Percentiles rank a stretch among this genome's conserved stretches.
Conservation (phyloP, 352 stramenopile genomes). For the Saprolegnia parasitica region DNA sequence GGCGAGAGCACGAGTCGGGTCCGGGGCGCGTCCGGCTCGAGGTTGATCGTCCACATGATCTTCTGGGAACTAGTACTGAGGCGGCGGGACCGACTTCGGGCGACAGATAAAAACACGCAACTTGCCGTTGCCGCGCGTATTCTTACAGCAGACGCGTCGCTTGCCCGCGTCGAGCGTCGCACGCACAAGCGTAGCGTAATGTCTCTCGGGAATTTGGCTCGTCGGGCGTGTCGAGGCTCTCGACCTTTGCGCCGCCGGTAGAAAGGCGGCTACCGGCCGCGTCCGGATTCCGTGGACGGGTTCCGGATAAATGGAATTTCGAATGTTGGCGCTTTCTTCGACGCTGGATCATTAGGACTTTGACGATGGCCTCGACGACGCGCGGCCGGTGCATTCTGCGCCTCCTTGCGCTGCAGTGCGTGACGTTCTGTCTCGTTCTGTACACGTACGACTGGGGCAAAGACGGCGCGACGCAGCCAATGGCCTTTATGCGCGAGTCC, state of each 20-base stretch:
- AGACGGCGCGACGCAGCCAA: not conserved
- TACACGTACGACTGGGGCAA: not conserved
- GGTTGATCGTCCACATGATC: slow-evolving; percentile 14
- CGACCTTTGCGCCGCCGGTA: not conserved
- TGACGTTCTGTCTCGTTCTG: not conserved
- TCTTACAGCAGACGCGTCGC: not conserved
- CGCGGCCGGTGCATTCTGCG: not conserved
- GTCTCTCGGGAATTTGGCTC: not conserved
- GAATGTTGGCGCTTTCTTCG: not conserved
- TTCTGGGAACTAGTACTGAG: not conserved
- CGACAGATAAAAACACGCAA: slow-evolving; percentile 2
- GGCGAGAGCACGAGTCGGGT: not conserved
- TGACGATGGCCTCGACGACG: not conserved
- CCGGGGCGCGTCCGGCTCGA: not conserved
- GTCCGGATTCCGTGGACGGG: not conserved
- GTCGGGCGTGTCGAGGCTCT: not conserved
- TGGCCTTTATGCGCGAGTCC: not conserved
- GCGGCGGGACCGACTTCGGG: not conserved
- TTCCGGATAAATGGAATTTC: not conserved
- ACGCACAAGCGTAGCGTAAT: not conserved
- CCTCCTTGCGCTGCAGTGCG: not conserved
- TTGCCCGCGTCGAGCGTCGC: not conserved
- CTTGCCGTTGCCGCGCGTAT: not conserved
- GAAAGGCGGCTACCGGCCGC: not conserved
- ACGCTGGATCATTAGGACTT: not conserved